Percentiles rank a stretch among this genome's conserved stretches.
These are phyloP conservation scores for Elsinoe batatas DNA, from an alignment of 2,329 filamentous ascomycete species.

Conservation along the genomic window DNA sequence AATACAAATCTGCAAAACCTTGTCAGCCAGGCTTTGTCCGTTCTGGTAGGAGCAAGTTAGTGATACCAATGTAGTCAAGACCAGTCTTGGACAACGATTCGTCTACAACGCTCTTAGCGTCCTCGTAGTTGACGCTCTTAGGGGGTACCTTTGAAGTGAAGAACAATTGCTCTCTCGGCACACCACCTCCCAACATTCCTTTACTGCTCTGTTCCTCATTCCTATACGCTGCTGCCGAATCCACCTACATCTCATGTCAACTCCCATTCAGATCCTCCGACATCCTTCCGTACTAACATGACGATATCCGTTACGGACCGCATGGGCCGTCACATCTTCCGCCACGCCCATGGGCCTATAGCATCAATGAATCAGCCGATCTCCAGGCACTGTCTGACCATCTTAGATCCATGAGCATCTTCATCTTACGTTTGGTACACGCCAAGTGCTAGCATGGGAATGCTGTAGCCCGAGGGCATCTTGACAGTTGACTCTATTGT, in stretches of 20 bases:
- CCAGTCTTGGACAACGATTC: slow-evolving; percentile 52
- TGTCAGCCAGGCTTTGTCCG: background rate
- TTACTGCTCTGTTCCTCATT: slow-evolving; percentile 48
- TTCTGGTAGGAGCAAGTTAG: background rate
- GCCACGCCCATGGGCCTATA: slow-evolving; percentile 45
- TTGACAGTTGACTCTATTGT: slow-evolving; percentile 34
- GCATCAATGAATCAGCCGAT: background rate
- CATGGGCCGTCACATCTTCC: slow-evolving; percentile 49
- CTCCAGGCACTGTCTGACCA: slow-evolving; percentile 27
- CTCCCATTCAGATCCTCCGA: background rate
- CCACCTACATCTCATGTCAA: slow-evolving; percentile 34
- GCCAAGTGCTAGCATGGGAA: slow-evolving; percentile 49
- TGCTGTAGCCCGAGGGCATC: slow-evolving; percentile 51
- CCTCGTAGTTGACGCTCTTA: slow-evolving; percentile 49
- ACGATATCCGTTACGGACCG: slow-evolving; percentile 46
- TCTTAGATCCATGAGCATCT: background rate
- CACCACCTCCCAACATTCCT: slow-evolving; percentile 42
- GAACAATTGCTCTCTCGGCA: slow-evolving; percentile 49
- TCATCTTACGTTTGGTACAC: slow-evolving; percentile 27
- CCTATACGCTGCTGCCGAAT: slow-evolving; percentile 48
- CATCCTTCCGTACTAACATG: slow-evolving; percentile 34
- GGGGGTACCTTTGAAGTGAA: slow-evolving; percentile 53
- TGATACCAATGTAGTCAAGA: slow-evolving; percentile 28
- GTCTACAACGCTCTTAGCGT: slow-evolving; percentile 53
- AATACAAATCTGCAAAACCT: slow-evolving; percentile 30